Evolutionary conservation across 2,329 filamentous ascomycete genomes (phyloP).

Genomic region (Metarhizium anisopliae): DNA sequence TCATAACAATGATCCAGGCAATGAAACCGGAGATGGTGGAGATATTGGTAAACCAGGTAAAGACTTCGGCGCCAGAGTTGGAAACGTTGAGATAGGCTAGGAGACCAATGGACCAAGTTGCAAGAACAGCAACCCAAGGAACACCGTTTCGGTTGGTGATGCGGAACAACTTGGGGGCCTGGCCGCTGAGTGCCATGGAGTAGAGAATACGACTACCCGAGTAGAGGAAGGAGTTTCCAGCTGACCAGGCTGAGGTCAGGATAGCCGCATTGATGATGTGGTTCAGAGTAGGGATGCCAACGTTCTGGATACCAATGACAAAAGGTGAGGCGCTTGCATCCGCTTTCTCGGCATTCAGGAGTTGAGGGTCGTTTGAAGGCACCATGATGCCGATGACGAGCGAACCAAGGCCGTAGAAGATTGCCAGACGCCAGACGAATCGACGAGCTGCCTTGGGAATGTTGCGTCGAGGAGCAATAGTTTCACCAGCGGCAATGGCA

Average conservation of each 20-base stretch:
- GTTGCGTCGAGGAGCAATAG: conserved; percentile 53
- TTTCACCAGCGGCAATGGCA: conserved; percentile 56
- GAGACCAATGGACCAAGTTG: conserved; percentile 50
- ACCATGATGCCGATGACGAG: conserved; percentile 54
- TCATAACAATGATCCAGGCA: conserved; percentile 49
- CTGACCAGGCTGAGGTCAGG: conserved; percentile 56
- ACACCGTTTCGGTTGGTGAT: conserved; percentile 53
- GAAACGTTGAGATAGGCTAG: conserved; percentile 64
- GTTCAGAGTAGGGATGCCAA: conserved; percentile 54
- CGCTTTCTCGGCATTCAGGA: conserved; percentile 43
- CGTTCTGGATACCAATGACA: conserved; percentile 57
- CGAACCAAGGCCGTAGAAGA: conserved; percentile 56
- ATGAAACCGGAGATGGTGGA: conserved; percentile 54
- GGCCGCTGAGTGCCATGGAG: conserved; percentile 56
- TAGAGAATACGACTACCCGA: conserved; percentile 62
- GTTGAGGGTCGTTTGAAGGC: conserved; percentile 53
- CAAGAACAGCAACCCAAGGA: conserved; percentile 44
- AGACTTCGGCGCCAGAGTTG: conserved; percentile 52
- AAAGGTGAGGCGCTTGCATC: conserved; percentile 52
- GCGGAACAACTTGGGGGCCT: conserved; percentile 54
- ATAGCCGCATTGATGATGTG: conserved; percentile 61
- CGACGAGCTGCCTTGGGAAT: conserved; percentile 56
- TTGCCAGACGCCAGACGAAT: conserved; percentile 51
- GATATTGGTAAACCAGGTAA: conserved; percentile 64
- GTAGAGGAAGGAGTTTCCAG: conserved; percentile 54